Conservation (phyloP, 164 flowering plant genomes). For the Brasenia schreberi region DNA sequence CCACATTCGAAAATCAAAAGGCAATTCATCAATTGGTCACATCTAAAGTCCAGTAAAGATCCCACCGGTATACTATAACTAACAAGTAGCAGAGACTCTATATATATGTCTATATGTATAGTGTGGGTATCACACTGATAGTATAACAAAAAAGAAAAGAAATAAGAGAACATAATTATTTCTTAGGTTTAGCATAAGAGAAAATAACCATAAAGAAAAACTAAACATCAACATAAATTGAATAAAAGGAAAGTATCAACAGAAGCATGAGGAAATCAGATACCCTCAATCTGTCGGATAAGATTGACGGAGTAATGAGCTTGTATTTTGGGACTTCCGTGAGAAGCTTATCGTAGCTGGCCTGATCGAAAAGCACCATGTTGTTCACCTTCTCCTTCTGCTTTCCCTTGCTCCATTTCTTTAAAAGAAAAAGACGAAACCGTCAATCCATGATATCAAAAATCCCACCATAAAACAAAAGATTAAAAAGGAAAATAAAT, state of each 20-base stretch:
- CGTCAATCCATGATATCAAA: neutral
- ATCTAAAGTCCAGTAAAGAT: too few species aligned
- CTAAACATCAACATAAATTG: neutral
- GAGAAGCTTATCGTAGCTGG: slow-evolving; percentile 34
- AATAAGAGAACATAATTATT: too few species aligned
- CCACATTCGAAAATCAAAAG: too few species aligned
- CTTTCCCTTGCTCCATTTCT: slow-evolving; percentile 11
- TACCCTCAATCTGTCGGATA: slow-evolving; percentile 42
- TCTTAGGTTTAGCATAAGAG: too few species aligned
- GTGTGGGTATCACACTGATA: too few species aligned
- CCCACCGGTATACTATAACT: too few species aligned
- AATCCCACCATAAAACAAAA: neutral
- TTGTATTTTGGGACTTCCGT: slow-evolving; percentile 35
- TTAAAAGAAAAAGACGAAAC: neutral
- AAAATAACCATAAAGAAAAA: neutral
- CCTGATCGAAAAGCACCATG: slow-evolving; percentile 45
- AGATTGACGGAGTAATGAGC: slow-evolving; percentile 37
- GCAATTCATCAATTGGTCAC: too few species aligned
- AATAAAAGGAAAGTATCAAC: neutral
- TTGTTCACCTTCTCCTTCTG: slow-evolving; percentile 10
- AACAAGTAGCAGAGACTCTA: too few species aligned
- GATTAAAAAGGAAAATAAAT: neutral
- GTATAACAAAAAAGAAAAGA: too few species aligned
- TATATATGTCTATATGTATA: too few species aligned
- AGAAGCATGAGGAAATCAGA: neutral